A percentile compares a stretch with the other conserved stretches of the same genome.
Conservation (phyloP, 768 basidiomycete genomes). For the Suillus bovinus region DNA sequence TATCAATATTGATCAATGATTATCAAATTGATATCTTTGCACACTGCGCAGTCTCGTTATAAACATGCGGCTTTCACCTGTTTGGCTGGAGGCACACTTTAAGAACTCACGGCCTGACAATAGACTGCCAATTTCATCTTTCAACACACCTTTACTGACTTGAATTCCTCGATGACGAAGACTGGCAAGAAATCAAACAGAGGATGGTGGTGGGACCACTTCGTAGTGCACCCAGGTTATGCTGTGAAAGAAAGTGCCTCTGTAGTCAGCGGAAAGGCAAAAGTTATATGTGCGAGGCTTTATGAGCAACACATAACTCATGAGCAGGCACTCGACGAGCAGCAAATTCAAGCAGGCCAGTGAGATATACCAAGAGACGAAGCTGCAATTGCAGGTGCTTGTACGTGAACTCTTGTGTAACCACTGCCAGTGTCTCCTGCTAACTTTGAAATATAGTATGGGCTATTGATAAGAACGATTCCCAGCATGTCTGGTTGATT, state of each 20-base stretch:
- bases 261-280: neutral
- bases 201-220: neutral
- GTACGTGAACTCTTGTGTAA: neutral
- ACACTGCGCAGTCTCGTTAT: neutral
- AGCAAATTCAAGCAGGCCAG: neutral
- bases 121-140: neutral
- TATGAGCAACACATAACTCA: neutral
- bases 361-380: neutral
- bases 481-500: neutral
- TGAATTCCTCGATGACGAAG: neutral
- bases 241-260: neutral
- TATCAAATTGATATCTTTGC: neutral
- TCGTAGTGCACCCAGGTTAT: neutral
- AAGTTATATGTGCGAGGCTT: neutral
- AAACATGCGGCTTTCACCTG: neutral
- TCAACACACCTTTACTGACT: neutral
- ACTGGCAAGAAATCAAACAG: neutral
- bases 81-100: neutral
- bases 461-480: constrained; percentile 10
- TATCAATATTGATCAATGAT: neutral
- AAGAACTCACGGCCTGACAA: neutral
- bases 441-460: constrained; percentile 11
- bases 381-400: neutral
- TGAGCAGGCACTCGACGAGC: neutral
- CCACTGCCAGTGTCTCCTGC: neutral